These are phyloP conservation scores for Pichia sp. DNA, from an alignment of 1,139 yeast species.

Conservation along the genomic window DNA sequence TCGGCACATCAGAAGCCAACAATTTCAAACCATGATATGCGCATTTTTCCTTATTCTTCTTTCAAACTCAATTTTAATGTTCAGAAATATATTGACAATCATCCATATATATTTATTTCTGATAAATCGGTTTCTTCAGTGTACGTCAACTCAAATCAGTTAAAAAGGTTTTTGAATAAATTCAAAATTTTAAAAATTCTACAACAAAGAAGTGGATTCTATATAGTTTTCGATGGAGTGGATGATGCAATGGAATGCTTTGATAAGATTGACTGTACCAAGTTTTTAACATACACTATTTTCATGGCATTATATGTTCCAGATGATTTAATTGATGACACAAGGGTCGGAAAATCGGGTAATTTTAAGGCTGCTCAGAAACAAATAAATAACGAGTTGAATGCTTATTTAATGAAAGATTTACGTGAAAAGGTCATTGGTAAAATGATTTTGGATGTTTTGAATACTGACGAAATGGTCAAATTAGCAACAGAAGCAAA, in stretches of 20 bases:
- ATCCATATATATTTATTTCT: constrained; percentile 52
- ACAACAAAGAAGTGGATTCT: constrained; percentile 61
- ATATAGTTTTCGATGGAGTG: constrained; percentile 58
- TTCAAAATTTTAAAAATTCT: constrained; percentile 64
- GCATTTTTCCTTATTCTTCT: constrained; percentile 30
- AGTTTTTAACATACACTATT: constrained; percentile 43
- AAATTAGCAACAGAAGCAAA: constrained; percentile 39
- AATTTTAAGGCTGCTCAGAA: constrained; percentile 37
- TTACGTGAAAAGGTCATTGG: constrained; percentile 70
- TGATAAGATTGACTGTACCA: constrained; percentile 57
- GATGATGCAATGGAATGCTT: constrained; percentile 64
- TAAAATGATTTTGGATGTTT: constrained; percentile 56
- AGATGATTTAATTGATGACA: constrained; percentile 21
- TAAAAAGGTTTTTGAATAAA: constrained; percentile 44
- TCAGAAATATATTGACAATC: constrained; percentile 40
- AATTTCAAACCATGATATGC: constrained; percentile 25
- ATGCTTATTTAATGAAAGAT: constrained; percentile 59
- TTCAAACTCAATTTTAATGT: constrained; percentile 40
- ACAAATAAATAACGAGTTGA: constrained; percentile 57
- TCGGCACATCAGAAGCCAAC: not conserved
- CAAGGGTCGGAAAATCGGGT: constrained; percentile 24
- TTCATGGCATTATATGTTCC: constrained; percentile 47
- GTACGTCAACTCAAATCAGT: constrained; percentile 45
- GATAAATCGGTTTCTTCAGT: constrained; percentile 49
- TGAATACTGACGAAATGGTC: constrained; percentile 57